Evolutionary conservation across 2,329 filamentous ascomycete genomes (phyloP).

Genomic region (Alternaria incomplexa): DNA sequence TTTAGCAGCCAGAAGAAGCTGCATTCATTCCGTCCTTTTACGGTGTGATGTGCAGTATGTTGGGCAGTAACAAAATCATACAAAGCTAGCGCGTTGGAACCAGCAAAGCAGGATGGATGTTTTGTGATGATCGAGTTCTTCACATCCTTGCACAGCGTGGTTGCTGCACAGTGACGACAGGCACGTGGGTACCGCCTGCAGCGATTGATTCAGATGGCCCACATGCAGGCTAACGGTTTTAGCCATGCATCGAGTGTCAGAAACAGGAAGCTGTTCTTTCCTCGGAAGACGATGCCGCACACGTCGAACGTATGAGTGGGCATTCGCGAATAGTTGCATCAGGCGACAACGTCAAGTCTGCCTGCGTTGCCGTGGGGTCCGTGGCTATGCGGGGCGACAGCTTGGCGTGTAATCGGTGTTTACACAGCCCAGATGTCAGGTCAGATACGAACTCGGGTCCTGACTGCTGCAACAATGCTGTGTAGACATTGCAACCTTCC

Average conservation of each 20-base stretch:
- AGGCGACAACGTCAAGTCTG: conserved; percentile 2
- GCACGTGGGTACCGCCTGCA: neutral
- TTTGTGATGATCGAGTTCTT: neutral
- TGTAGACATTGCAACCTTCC: neutral
- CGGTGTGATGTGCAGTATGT: neutral
- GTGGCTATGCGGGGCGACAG: conserved; percentile 6
- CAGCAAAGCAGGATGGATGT: neutral
- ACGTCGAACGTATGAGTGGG: neutral
- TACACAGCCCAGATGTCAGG: neutral
- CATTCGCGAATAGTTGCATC: conserved; percentile 9
- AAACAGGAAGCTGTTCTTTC: neutral
- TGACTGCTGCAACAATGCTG: neutral
- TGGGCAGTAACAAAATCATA: neutral
- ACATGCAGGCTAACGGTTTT: neutral
- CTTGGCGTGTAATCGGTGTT: neutral
- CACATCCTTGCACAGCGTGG: neutral
- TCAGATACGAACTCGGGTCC: neutral
- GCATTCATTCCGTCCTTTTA: neutral
- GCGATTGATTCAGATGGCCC: neutral
- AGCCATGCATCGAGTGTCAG: neutral
- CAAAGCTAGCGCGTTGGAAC: neutral
- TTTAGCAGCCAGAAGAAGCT: neutral
- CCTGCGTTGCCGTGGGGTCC: conserved; percentile 1
- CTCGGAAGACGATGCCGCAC: conserved; percentile 1
- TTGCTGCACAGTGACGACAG: conserved; percentile 11